Evolutionary conservation across 805 yeast species (phyloP), one percentile per base, ranked within the genome.

Genomic region (Cyberlindnera samutprakarnensis): DNA sequence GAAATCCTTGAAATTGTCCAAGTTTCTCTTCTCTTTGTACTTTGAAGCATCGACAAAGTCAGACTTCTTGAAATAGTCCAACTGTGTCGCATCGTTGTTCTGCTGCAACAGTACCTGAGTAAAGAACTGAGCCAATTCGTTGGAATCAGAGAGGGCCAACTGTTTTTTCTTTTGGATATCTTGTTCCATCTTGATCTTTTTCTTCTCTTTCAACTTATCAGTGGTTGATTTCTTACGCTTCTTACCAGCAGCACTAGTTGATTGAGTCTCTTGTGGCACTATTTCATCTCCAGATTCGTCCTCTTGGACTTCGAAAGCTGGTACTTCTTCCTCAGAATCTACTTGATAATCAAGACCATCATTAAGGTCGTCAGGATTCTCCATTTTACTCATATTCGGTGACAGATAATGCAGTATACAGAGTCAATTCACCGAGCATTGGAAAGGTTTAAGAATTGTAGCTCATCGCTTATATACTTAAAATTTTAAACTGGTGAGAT

Each of bases 331-430:
- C 13, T 49, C 67, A 4, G 58, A 44, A 24, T 68, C 72, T 16
- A 71, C 62, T 5, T 64, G 68, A 49, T 81, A 82, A 4, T 67
- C 80, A 30, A 85, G 60, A 3, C 86, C 90, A 51, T 84, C 94
- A 31, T 83, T 88, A 37, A 85, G 62, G 38, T 80, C 94, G 54
- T 86, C 95, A 7, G 41, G 45, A 21, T 36, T 38, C 18, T 36
- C 39, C 16, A 36, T 6, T 19, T 26, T 31, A 18, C 31, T 28
- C 38, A 35, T 35, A n/a, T n/a, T n/a, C n/a, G n/a, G n/a, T n/a
- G n/a, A n/a, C n/a, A n/a, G n/a, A n/a, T n/a, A n/a, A n/a, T n/a
- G n/a, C n/a, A n/a, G n/a, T n/a, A n/a, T n/a, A n/a, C n/a, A n/a
- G n/a, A n/a, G n/a, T n/a, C n/a, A n/a, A n/a, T n/a, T n/a, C n/a